Evolutionary conservation across 441 rosid species (phyloP), one percentile per base, ranked within the genome.

Genomic region (Syzygium malaccense): DNA sequence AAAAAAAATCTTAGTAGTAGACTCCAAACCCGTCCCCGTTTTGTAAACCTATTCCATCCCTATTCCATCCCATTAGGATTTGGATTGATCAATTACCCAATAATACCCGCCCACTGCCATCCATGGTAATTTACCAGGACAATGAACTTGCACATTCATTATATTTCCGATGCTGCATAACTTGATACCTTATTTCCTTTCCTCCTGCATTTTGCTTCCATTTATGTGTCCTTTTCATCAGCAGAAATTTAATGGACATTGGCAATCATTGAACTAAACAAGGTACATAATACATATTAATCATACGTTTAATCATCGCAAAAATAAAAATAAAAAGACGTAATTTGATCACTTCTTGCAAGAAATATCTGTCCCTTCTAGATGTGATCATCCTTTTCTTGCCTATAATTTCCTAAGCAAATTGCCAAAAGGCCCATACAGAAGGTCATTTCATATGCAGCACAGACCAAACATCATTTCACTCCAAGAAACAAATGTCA

Each of bases 101-200:
- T 32, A 14, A 62, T 14, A 62, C 20, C 19, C 5, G 11, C 20
- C 37, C 11, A 8, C 71, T 14, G 25, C 60, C 28, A 56, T 23
- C 60, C 60, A 23, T 4, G 10, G 12, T 57, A 57, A 57, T 23
- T 57, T 57, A 23, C 14, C 5, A 14, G 3, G 28, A 56, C 2
- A 56, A 20, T 8, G 26, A 12, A 57, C 62, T 10, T 10, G 8
- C 62, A 25, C 28, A 57, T 25, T 25, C 14, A 18, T 32, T 25
- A 18, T 33, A 2, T 10, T 68, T 32, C 23, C 1, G 7, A 33
- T 9, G 48, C 7, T 1, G 26, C 48, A 0, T 66, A 8, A 68
- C 14, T 32, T 68, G 0, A 56, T 15, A 66, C 25, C 14, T 19
- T 32, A 10, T 68, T 9, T 68, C 48, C 48, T 68, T 37, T 71